Base-by-base conservation (phyloP, 2,329 filamentous ascomycete species). In the Neofusicoccum cordaticola region DNA sequence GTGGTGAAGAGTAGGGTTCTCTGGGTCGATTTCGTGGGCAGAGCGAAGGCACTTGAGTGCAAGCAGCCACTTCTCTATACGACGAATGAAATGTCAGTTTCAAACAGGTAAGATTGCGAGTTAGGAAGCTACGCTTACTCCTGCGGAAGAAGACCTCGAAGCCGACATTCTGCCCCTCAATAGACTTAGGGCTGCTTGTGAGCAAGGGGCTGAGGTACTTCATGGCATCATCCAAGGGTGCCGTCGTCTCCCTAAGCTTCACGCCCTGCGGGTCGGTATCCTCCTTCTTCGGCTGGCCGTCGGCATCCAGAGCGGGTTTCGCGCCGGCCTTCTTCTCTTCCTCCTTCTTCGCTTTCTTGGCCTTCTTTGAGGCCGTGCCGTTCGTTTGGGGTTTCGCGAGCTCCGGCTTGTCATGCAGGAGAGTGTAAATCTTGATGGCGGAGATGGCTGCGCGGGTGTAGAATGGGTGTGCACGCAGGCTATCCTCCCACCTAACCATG, bases 401-500 rank as follows among this genome's bases (percentile, higher is more conserved):
- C 63, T 88, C 81, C 0, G 90, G 90, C 67, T 90, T 86, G 71
- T 97, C 94, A 67, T 90, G 83, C 69, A 99, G 84, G 68, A 87
- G 82, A 34, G 96, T 75, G 75, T 97, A 98, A 37, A 96, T 83
- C 67, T 89, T 86, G 66, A 96, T 85, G 5, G 94, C 93, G 62
- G 88, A 88, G 27, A 97, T 81, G 0, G 95, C 94, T 56, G 92
- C 91, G 50, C 92, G 85, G 4, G 90, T 89, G 79, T 91, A 99
- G 81, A 96, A 97, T 1, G 95, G 95, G 75, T 99, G 95, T 71
- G 96, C 91, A 63, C 93, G 89, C 50, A 98, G 80, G 67, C 88
- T 87, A 74, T 99, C 93, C 75, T 98, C 94, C 96, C 95, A 99
- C 70, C 90, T 87, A 52, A 99, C 84, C 92, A 99, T 97, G 71